Percentiles rank a stretch among this genome's conserved stretches.
Evolutionary conservation across 2,329 filamentous ascomycete genomes (phyloP).

Genomic region (Colletotrichum limetticola): DNA sequence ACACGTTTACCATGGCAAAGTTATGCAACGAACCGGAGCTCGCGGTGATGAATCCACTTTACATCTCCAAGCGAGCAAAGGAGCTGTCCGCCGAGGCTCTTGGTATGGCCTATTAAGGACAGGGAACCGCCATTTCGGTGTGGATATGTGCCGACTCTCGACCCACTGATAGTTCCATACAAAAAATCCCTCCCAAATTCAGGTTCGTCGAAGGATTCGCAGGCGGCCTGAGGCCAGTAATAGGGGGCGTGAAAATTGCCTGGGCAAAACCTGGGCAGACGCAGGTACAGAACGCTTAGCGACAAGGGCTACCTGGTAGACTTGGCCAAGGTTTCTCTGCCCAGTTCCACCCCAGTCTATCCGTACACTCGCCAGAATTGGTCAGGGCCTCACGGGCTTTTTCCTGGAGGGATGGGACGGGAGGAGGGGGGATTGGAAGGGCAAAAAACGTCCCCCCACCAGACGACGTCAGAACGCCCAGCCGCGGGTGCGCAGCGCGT

Average conservation of each 20-base stretch:
- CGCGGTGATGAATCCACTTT: neutral
- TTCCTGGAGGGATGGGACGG: neutral
- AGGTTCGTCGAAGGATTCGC: neutral
- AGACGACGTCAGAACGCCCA: conserved; percentile 26
- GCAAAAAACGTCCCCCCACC: neutral
- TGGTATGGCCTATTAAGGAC: neutral
- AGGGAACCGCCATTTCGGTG: neutral
- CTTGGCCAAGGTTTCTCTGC: neutral
- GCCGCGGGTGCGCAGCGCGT: conserved; percentile 1
- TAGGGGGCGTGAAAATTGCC: neutral
- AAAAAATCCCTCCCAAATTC: neutral
- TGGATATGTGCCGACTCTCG: neutral
- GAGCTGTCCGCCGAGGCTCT: conserved; percentile 4
- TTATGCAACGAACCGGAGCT: neutral
- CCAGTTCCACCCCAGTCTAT: neutral
- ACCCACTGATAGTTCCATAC: neutral
- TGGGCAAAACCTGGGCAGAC: conserved; percentile 8
- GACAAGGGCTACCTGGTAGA: neutral
- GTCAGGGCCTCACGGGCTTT: neutral
- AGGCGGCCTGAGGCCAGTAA: neutral
- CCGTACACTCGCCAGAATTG: neutral
- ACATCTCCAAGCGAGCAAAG: conserved; percentile 7
- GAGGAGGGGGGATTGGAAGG: neutral
- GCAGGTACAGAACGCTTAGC: conserved; percentile 28
- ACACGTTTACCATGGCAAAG: neutral